Evolutionary conservation across 2,329 filamentous ascomycete species (phyloP).

Genomic region (Fusarium robinianum): DNA sequence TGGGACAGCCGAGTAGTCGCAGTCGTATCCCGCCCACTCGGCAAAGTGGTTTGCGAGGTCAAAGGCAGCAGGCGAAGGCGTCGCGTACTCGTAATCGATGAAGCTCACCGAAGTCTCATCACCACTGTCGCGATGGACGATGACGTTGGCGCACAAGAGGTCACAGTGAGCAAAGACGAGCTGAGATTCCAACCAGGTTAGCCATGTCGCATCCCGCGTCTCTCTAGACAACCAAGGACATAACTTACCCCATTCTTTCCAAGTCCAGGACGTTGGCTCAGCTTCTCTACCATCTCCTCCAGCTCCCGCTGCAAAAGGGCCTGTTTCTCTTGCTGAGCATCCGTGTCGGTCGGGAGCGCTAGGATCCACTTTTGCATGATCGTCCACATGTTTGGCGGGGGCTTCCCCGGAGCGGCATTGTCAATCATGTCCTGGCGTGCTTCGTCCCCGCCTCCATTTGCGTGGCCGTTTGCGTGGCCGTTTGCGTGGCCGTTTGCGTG

Average conservation of each 20-base stretch:
- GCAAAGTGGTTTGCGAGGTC: constrained; percentile 98
- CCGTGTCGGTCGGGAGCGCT: constrained; percentile 75
- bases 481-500: constrained; percentile 45
- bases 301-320: constrained; percentile 75
- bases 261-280: constrained; percentile 78
- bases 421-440: constrained; percentile 49
- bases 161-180: constrained; percentile 96
- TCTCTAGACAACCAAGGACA: constrained; percentile 1
- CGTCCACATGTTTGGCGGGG: constrained; percentile 88
- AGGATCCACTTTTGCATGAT: constrained; percentile 96
- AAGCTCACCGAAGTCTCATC: constrained; percentile 62
- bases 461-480: constrained; percentile 36
- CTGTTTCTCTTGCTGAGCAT: constrained; percentile 69
- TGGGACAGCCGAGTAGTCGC: constrained; percentile 83
- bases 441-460: constrained; percentile 35
- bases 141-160: constrained; percentile 94
- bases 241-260: constrained; percentile 71
- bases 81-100: constrained; percentile 98
- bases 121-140: constrained; percentile 62
- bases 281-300: constrained; percentile 66
- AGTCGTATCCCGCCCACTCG: constrained; percentile 97
- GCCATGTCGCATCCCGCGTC: constrained; percentile 5
- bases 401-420: constrained; percentile 66
- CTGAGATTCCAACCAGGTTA: constrained; percentile 45
- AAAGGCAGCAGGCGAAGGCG: constrained; percentile 90